Conservation (phyloP, 1,284 basidiomycete genomes). For the Exsudoporus floridanus region DNA sequence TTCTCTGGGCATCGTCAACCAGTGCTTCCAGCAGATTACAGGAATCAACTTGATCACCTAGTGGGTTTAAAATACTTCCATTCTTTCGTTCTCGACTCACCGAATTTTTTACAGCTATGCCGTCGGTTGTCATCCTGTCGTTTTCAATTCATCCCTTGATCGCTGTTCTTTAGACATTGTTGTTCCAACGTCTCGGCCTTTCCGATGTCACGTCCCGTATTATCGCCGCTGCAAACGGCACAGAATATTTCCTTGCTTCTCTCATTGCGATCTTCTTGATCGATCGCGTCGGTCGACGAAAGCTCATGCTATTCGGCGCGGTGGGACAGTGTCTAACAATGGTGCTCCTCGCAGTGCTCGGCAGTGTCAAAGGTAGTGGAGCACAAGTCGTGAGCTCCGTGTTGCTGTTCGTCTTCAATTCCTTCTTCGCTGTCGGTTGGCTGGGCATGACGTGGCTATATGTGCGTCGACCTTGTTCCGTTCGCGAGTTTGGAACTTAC, state of each 20-base stretch:
- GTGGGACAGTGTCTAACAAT: constrained; percentile 39
- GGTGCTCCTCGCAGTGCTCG: constrained; percentile 35
- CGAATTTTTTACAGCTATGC: constrained; percentile 29
- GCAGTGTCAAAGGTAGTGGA: constrained; percentile 30
- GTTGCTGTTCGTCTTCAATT: constrained; percentile 36
- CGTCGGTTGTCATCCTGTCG: constrained; percentile 23
- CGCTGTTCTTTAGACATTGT: constrained; percentile 43
- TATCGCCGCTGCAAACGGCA: constrained; percentile 68
- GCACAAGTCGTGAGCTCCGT: constrained; percentile 52
- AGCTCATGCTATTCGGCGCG: constrained; percentile 39
- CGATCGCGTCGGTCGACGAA: constrained; percentile 39
- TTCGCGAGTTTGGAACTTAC: not conserved
- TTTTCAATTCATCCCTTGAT: not conserved
- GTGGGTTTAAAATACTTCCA: constrained; percentile 30
- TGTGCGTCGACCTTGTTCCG: constrained; percentile 37
- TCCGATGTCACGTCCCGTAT: constrained; percentile 61
- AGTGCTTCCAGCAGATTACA: constrained; percentile 71
- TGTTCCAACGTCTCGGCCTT: constrained; percentile 61
- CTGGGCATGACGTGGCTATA: constrained; percentile 67
- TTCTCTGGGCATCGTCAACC: constrained; percentile 56
- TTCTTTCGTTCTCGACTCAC: constrained; percentile 1
- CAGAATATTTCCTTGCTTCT: constrained; percentile 45
- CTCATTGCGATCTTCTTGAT: constrained; percentile 35
- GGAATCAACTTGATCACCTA: constrained; percentile 65
- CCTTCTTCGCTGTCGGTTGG: constrained; percentile 36